Percentiles rank a stretch among this genome's conserved stretches.
Evolutionary conservation across 257 asterid genomes (phyloP).

Genomic region (Solanum etuberosum): DNA sequence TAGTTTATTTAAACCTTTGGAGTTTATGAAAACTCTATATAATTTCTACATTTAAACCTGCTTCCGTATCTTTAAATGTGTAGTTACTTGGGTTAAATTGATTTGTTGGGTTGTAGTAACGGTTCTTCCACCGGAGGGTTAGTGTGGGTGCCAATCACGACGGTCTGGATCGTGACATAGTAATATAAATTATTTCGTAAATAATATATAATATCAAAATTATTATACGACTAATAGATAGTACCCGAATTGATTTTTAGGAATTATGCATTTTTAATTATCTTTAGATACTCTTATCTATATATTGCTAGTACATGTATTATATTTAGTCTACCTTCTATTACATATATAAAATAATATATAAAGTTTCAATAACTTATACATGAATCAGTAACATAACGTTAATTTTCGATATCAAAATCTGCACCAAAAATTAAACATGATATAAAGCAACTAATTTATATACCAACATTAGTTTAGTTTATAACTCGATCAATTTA

Average conservation of each 20-base stretch:
- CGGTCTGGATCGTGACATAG: no score
- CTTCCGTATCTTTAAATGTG: no score
- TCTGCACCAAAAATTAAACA: background rate
- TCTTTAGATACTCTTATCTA: background rate
- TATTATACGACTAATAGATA: background rate
- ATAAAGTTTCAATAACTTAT: background rate
- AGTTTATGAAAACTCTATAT: no score
- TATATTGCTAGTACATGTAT: background rate
- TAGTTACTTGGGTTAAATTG: no score
- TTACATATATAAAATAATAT: background rate
- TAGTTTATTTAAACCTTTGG: no score
- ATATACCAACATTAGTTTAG: background rate
- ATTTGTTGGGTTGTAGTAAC: no score
- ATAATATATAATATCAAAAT: background rate
- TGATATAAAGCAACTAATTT: background rate
- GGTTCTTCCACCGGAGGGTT: no score
- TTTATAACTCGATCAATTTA: background rate
- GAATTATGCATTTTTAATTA: background rate
- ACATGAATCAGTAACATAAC: no score
- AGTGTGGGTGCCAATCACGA: no score
- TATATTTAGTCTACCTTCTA: background rate
- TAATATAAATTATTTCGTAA: background rate
- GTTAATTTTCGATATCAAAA: background rate
- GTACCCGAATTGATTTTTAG: background rate
- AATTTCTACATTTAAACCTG: no score